These are phyloP conservation scores for Fusarium coffeatum DNA, from an alignment of 2,329 filamentous ascomycete genomes.

Conservation along the genomic window DNA sequence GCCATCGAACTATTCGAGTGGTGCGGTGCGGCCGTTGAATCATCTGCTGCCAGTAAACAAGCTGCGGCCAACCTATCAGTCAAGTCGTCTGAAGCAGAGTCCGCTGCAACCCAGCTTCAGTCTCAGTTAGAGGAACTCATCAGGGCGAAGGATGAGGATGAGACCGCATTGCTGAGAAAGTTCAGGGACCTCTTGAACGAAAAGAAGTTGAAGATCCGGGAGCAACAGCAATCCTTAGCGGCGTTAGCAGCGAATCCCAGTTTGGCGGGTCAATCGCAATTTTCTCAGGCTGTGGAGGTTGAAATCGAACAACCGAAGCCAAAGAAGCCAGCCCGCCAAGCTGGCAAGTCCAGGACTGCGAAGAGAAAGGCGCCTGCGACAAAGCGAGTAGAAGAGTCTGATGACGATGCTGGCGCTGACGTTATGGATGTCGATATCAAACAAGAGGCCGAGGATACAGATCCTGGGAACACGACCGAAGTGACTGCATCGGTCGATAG, in stretches of 20 bases:
- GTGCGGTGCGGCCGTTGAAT: conserved; percentile 69
- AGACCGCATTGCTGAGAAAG: conserved; percentile 74
- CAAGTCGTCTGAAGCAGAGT: conserved; percentile 62
- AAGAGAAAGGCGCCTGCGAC: conserved; percentile 64
- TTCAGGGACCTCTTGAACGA: conserved; percentile 78
- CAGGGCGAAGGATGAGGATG: conserved; percentile 73
- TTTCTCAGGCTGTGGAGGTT: conserved; percentile 38
- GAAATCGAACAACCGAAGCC: conserved; percentile 27
- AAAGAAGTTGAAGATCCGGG: conserved; percentile 83
- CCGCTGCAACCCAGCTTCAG: conserved; percentile 68
- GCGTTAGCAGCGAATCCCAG: conserved; percentile 56
- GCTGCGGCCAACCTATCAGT: conserved; percentile 57
- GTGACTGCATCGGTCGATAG: conserved; percentile 56
- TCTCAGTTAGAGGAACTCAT: conserved; percentile 74
- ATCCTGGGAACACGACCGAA: conserved; percentile 56
- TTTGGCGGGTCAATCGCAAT: conserved; percentile 47
- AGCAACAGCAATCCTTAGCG: conserved; percentile 73
- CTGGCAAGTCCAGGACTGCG: conserved; percentile 54
- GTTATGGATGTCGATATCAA: conserved; percentile 63
- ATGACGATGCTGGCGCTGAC: conserved; percentile 57
- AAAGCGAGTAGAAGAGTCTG: conserved; percentile 55
- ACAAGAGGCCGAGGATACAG: conserved; percentile 54
- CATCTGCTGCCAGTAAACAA: conserved; percentile 58
- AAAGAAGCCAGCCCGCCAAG: conserved; percentile 45
- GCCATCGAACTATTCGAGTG: conserved; percentile 76